Percentiles rank a stretch among this genome's conserved stretches.
Evolutionary conservation across 805 yeast genomes (phyloP).

Genomic region (Brettanomyces anomalus): DNA sequence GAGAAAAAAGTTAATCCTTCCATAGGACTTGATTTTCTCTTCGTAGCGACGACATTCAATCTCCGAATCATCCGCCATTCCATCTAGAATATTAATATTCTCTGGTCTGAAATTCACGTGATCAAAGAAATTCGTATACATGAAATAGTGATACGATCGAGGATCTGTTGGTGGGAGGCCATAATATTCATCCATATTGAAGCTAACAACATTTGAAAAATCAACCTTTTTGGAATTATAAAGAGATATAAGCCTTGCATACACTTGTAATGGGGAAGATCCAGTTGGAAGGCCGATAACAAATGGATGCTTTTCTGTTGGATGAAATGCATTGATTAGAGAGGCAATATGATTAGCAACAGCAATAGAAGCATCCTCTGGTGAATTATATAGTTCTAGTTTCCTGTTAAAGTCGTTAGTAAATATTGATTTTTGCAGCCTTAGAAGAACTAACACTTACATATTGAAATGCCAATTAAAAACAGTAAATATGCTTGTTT

Average conservation of each 20-base stretch:
- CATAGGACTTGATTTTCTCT: conserved; percentile 35
- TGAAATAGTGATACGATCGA: conserved; percentile 50
- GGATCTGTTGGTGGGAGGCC: conserved; percentile 37
- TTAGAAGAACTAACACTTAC: no score
- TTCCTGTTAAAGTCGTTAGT: conserved; percentile 10
- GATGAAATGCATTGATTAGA: conserved; percentile 34
- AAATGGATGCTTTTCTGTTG: conserved; percentile 37
- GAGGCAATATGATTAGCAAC: conserved; percentile 38
- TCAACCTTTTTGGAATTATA: conserved; percentile 33
- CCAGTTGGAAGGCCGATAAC: conserved; percentile 56
- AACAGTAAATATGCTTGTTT: no score
- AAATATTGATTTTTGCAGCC: no score
- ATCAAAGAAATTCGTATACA: conserved; percentile 46
- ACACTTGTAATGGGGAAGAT: conserved; percentile 50
- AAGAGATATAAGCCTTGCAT: conserved; percentile 35
- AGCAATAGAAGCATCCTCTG: conserved; percentile 33
- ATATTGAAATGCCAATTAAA: no score
- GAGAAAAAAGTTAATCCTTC: conserved; percentile 43
- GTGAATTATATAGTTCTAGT: conserved; percentile 22
- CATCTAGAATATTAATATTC: conserved; percentile 47
- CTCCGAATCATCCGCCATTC: conserved; percentile 36
- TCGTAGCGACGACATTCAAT: conserved; percentile 42
- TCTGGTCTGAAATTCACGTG: conserved; percentile 43
- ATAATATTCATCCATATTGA: conserved; percentile 55
- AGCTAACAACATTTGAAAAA: conserved; percentile 46